A percentile compares a stretch with the other conserved stretches of the same genome.
Conservation (phyloP, 2,329 filamentous ascomycete species). For the Aphanocladium album region DNA sequence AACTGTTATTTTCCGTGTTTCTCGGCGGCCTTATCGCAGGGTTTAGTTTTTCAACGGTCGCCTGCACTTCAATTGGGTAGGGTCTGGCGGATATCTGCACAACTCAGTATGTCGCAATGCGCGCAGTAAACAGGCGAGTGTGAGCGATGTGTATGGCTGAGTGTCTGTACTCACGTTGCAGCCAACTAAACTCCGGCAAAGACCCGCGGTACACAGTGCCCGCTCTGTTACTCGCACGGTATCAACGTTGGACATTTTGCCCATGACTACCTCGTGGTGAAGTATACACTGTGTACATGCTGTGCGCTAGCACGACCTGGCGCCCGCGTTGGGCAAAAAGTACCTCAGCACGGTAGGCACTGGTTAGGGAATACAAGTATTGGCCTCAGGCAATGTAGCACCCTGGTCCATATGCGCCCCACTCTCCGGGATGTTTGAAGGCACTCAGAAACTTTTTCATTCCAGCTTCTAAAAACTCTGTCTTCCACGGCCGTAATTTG, state of each 20-base stretch:
- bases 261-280: background rate
- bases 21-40: background rate
- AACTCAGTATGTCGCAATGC: background rate
- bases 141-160: conserved; percentile 9
- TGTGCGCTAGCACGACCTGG: background rate
- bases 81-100: background rate
- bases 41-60: background rate
- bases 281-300: conserved; percentile 5
- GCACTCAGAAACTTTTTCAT: conserved; percentile 11
- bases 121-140: background rate
- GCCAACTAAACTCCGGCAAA: conserved; percentile 10
- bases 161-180: background rate
- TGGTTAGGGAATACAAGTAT: background rate
- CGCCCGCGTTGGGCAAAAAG: background rate
- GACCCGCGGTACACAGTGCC: conserved; percentile 9
- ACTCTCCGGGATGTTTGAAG: background rate
- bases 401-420: background rate
- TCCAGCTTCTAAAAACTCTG: background rate
- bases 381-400: background rate
- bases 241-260: background rate
- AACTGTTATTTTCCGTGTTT: background rate
- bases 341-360: background rate
- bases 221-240: background rate
- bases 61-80: background rate
- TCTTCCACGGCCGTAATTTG: background rate